Evolutionary conservation across 805 yeast genomes (phyloP).

Genomic region (Wickerhamomyces kurtzmanii): DNA sequence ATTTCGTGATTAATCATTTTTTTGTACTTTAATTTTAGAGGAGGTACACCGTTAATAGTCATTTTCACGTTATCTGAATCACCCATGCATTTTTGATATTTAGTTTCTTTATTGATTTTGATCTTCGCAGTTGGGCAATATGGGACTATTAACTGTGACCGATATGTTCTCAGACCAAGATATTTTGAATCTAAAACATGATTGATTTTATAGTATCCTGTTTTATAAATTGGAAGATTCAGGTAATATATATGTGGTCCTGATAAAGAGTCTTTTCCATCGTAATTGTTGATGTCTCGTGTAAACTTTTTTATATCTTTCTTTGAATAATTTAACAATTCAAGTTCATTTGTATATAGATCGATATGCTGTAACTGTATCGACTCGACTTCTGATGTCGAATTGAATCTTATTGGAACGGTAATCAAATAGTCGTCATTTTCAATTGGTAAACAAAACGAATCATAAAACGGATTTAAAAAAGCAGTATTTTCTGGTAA

Average conservation of each 20-base stretch:
- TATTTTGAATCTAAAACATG: constrained; percentile 61
- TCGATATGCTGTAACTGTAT: constrained; percentile 57
- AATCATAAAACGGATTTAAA: constrained; percentile 64
- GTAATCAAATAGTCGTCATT: constrained; percentile 20
- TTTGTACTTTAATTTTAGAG: constrained; percentile 50
- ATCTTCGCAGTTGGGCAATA: constrained; percentile 71
- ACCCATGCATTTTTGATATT: constrained; percentile 52
- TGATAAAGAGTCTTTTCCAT: constrained; percentile 15
- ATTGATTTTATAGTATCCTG: constrained; percentile 71
- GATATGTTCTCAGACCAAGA: constrained; percentile 48
- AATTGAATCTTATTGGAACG: constrained; percentile 73
- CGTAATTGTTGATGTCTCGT: constrained; percentile 9
- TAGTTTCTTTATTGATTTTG: constrained; percentile 20
- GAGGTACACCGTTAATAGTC: constrained; percentile 67
- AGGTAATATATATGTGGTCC: constrained; percentile 38
- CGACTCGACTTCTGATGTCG: constrained; percentile 61
- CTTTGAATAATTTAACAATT: constrained; percentile 42
- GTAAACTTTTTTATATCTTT: constrained; percentile 38
- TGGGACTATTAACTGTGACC: constrained; percentile 57
- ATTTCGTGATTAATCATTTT: constrained; percentile 29
- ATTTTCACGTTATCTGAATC: constrained; percentile 42
- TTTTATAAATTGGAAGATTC: constrained; percentile 51
- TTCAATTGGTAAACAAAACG: constrained; percentile 47
- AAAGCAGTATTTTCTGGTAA: constrained; percentile 86
- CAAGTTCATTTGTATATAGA: constrained; percentile 38